phyloP scores from a whole-genome alignment of 495 filamentous ascomycete species.

The Aspergillus haitiensis region DNA sequence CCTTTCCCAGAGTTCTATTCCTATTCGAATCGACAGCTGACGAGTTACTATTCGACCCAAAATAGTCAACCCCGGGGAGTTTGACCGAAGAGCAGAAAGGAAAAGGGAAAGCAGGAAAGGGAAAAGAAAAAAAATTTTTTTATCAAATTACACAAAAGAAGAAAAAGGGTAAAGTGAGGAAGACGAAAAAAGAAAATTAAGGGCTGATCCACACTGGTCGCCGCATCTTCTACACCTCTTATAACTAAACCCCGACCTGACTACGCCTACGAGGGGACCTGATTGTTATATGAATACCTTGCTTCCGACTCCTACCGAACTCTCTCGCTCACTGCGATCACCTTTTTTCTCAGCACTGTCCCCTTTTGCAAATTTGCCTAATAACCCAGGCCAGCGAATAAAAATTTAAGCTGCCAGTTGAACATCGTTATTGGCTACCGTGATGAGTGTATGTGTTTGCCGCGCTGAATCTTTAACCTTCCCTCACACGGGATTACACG shows the following conservation, averaged over 20 bases:
- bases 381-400: conserved; percentile 10
- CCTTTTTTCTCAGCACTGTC: neutral
- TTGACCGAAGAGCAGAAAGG: conserved; percentile 4
- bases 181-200: conserved; percentile 11
- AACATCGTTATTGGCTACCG: neutral
- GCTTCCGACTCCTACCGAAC: conserved; percentile 5
- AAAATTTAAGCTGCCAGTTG: conserved; percentile 1
- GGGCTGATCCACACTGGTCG: conserved; percentile 6
- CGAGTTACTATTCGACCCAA: neutral
- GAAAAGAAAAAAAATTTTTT: conserved; percentile 8
- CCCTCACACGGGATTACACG: neutral
- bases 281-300: conserved; percentile 16
- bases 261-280: neutral
- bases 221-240: neutral
- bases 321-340: neutral
- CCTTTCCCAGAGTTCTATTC: neutral
- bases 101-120: neutral
- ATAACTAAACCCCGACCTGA: conserved; percentile 1
- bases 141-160: too few relatives aligned
- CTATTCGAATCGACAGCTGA: conserved; percentile 1
- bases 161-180: conserved; percentile 1
- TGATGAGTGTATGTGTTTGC: conserved; percentile 19
- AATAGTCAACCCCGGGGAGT: neutral
- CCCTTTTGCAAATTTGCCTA: neutral
- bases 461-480: conserved; percentile 5